phyloP scores from a whole-genome alignment of 2,329 filamentous ascomycete species.

The Aspergillus novofumigatus region DNA sequence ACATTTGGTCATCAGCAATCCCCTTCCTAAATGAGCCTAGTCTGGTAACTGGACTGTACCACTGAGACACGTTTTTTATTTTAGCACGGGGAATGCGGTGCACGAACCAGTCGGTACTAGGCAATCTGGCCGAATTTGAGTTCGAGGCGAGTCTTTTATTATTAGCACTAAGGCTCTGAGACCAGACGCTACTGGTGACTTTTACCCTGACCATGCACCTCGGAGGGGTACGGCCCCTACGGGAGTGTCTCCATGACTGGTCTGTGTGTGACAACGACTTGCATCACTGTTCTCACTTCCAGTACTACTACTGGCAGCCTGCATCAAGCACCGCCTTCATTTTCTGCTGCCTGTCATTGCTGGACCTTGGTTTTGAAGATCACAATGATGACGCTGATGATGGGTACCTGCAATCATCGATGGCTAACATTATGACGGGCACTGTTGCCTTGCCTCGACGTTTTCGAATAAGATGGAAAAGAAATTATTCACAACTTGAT shows the following conservation, averaged over 20 bases:
- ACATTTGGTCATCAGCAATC: background rate
- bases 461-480: background rate
- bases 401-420: background rate
- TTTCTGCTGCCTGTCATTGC: background rate
- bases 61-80: background rate
- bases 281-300: conserved; percentile 8
- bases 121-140: background rate
- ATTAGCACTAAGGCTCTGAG: background rate
- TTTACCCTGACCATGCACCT: background rate
- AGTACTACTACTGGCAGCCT: background rate
- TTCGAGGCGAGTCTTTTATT: background rate
- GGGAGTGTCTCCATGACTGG: background rate
- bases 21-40: background rate
- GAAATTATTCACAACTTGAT: background rate
- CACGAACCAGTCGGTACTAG: background rate
- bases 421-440: background rate
- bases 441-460: background rate
- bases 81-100: background rate
- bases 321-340: background rate
- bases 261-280: conserved; percentile 8
- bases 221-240: background rate
- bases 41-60: background rate
- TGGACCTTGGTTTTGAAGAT: background rate
- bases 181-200: background rate
- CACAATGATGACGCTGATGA: background rate